Conservation (phyloP, 306 rosid species). For the Ochetophila trinervis region DNA sequence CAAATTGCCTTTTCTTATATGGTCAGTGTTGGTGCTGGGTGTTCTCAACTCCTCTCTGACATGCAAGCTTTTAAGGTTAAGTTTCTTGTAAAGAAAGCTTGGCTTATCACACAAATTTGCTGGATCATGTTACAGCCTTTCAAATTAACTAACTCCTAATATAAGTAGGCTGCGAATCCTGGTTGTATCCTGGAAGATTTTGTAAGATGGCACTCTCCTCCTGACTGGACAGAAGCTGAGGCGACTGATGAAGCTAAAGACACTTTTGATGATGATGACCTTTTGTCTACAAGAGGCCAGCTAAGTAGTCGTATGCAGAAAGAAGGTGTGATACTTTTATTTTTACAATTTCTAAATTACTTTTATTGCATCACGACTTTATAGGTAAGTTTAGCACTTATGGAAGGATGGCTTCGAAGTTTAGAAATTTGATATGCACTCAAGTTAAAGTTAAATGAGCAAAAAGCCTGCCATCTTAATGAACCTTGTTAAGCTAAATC, state of each 20-base stretch:
- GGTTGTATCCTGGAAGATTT: conserved; percentile 99
- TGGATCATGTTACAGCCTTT: conserved; percentile 18
- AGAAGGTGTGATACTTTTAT: conserved; percentile 59
- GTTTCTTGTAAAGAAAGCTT: conserved; percentile 28
- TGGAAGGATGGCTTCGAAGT: background rate
- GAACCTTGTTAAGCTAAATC: too few species aligned
- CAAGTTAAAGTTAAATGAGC: too few species aligned
- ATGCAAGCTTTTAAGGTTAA: conserved; percentile 99
- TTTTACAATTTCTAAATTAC: conserved; percentile 13
- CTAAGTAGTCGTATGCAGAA: conserved; percentile 95
- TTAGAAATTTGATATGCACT: too few species aligned
- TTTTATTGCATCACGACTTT: conserved; percentile 22
- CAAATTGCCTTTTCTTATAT: conserved; percentile 38
- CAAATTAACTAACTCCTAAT: conserved; percentile 22
- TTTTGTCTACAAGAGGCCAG: conserved; percentile 58
- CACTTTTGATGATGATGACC: conserved; percentile 42
- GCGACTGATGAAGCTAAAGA: conserved; percentile 46
- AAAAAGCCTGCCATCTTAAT: too few species aligned
- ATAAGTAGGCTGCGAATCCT: conserved; percentile 92
- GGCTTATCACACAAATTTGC: conserved; percentile 13
- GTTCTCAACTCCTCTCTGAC: conserved; percentile 98
- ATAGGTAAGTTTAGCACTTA: conserved; percentile 10
- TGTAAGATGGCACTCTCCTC: conserved; percentile 99
- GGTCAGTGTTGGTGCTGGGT: conserved; percentile 97
- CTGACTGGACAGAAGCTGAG: conserved; percentile 88